Evolutionary conservation across 768 basidiomycete genomes (phyloP), one percentile per base, ranked within the genome.

Genomic region (Macrolepiota albuminosa): DNA sequence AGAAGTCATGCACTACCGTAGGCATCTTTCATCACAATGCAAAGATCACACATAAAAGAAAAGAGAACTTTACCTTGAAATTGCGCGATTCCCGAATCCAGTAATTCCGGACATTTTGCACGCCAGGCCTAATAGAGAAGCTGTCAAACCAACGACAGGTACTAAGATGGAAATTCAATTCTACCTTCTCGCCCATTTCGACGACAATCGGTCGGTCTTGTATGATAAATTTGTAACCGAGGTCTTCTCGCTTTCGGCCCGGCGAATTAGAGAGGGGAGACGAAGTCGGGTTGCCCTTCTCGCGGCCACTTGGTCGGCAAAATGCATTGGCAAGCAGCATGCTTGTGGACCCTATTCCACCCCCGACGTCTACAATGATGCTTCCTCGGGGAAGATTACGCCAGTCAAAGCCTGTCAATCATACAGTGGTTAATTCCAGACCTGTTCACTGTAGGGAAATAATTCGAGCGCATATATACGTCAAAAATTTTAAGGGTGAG

Each of bases 1-100:
- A 91, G 68, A 91, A 92, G 72, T 91, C 88, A 65, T 92, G 89
- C 1, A 80, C 87, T 84, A 54, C 42, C 21, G 45, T 24, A 45
- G 45, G 31, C 47, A 40, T 64, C 21, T 7, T 37, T 59, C 49
- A 59, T 42, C 26, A 18, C 34, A 53, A 48, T 43, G 45, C 29
- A 42, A 13, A 5, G 18, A 14, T 54, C n/a, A 52, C 24, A 49
- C 11, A 13, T 14, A 60, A 42, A 62, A 10, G 26, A 3, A 21
- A 55, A 24, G 39, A 18, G 7, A 54, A 13, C 53, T 31, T 40
- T 59, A 78, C 83, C 80, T 76, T 83, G 81, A 63, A 89, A 86
- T 50, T 69, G 64, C 2, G 80, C 85, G 21, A 78, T 76, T 26
- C 81, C 80, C 10, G 76, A 75, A 29, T 82, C 80, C 11, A 89